Base-by-base conservation (phyloP, 139 green algal genomes). In the Chlamydomonas sp. region DNA sequence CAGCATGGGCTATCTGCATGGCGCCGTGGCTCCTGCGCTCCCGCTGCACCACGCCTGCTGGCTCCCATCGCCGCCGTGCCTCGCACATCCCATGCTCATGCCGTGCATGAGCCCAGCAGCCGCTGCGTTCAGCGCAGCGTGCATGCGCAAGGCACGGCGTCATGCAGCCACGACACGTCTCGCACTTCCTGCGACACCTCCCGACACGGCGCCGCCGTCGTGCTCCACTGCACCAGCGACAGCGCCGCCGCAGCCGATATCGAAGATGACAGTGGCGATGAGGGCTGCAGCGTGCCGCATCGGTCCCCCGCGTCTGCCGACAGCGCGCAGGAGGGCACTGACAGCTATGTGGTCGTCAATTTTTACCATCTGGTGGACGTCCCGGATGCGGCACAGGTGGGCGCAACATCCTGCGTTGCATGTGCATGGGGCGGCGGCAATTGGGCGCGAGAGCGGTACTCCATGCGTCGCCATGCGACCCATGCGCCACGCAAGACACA, bases 291-390 rank as follows among this genome's bases (percentile, higher is more conserved):
- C 20, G 43, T 20, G 43, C 20, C 43, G 20, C 13, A 54, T 13
- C 13, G 43, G 43, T 54, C 43, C 20, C 20, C 43, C 13, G 43
- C 43, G 20, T 13, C 43, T 54, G 13, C 43, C 16, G 20, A 20
- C 20, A 13, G 13, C 16, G 13, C 29, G 54, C 6, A 63, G 54
- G 6, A 13, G 20, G 22, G 22, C 13, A 63, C 6, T 63, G 13
- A n/a, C n/a, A n/a, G n/a, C n/a, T n/a, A n/a, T 30, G 31, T 63
- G 10, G 81, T 98, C 0, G 72, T 97, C 1, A 98, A 97, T 80
- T 97, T 97, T 47, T 98, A 97, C 70, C 93, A 98, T 71, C 76
- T 98, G 1, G 81, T 89, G 2, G 81, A 90, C 26, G 74, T 98
- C 5, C 59, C 74, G 1, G 64, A 92, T 22, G 85, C 90, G 2